Conservation (phyloP, 2,329 filamentous ascomycete species). For the Fusarium anthophilum region DNA sequence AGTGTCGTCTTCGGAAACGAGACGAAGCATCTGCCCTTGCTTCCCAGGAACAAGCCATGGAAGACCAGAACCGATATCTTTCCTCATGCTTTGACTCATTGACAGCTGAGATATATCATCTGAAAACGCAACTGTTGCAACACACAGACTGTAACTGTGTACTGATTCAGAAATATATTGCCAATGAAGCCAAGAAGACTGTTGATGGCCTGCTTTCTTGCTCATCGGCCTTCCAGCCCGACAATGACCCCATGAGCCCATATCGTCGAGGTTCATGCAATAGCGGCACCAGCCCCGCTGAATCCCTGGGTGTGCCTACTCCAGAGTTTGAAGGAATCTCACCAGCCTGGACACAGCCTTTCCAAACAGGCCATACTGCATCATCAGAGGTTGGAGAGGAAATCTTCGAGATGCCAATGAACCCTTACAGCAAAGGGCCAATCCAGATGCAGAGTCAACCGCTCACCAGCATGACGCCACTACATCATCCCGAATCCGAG, state of each 20-base stretch:
- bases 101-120: constrained; percentile 42
- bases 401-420: constrained; percentile 36
- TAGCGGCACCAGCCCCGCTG: constrained; percentile 38
- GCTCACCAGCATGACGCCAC: constrained; percentile 5
- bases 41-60: constrained; percentile 41
- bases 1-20: constrained; percentile 46
- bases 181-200: constrained; percentile 44
- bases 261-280: constrained; percentile 37
- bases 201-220: constrained; percentile 37
- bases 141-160: constrained; percentile 46
- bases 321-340: constrained; percentile 35
- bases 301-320: constrained; percentile 37
- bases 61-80: constrained; percentile 45
- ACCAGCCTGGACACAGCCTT: constrained; percentile 36
- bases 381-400: constrained; percentile 36
- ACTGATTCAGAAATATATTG: constrained; percentile 46
- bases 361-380: constrained; percentile 27
- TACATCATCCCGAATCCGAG: constrained; percentile 16
- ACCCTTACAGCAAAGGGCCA: constrained; percentile 25
- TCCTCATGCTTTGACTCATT: constrained; percentile 40
- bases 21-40: constrained; percentile 45
- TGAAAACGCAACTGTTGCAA: constrained; percentile 45
- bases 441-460: constrained; percentile 22
- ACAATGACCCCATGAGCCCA: constrained; percentile 19
- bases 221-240: constrained; percentile 24